Base-by-base conservation (phyloP, 495 filamentous ascomycete genomes). In the Penicillium lagena region DNA sequence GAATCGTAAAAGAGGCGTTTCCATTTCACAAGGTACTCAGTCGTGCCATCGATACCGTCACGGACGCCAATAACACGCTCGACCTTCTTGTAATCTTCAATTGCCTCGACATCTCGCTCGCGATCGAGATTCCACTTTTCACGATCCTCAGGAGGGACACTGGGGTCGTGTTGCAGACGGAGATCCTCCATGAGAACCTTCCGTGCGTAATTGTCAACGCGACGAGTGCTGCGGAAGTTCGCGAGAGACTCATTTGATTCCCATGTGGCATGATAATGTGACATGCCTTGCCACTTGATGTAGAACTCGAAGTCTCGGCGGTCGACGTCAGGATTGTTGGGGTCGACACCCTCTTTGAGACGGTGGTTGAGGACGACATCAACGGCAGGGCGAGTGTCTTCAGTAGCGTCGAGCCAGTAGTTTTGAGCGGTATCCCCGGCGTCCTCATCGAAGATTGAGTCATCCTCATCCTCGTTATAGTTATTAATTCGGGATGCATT, bases 251-350 rank as follows among this genome's bases (percentile, higher is more conserved):
- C 83, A 15, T 83, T 80, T 0, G 80, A 80, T 63, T 96, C 89
- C 94, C 94, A 97, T 2, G 91, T 93, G 28, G 90, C 83, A 70
- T 99, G 93, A 52, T 89, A 87, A 62, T 97, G 87, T 15, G 93
- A 94, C 65, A 88, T 86, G 48, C 80, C 85, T 64, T 96, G 89
- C 93, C 93, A 99, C 73, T 99, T 99, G 54, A 99, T 90, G 58
- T 84, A 89, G 61, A 88, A 98, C 47, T 95, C 86, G 49, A 89
- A 96, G 54, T 96, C 86, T 42, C 89, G 79, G 49, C 86, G 86
- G 14, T 74, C 76, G 33, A 79, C 49, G 42, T 82, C 71, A n/a
- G 63, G 56, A 14, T 74, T 68, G 22, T 67, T 62, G 29, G 80
- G 64, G 67, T 82, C 73, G 22, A 77, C 71, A 37, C 75, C 89